Conservation (phyloP, 371 early-diverging fungal species). For the Apophysomyces trapeziformis region DNA sequence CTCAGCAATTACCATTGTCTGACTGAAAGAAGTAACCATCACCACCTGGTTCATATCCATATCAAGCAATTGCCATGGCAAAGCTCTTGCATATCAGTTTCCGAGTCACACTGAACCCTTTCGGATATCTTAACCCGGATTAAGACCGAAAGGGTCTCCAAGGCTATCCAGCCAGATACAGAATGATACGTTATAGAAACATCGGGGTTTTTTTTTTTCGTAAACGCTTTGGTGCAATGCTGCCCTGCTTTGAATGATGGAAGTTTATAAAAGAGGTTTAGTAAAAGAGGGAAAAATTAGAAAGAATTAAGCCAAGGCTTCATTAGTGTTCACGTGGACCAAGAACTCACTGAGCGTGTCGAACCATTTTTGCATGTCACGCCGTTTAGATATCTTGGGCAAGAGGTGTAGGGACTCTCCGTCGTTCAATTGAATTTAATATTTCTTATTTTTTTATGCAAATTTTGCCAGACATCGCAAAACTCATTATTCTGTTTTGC, state of each 20-base stretch:
- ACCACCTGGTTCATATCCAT: slow-evolving; percentile 2
- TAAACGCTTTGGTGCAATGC: too few relatives aligned
- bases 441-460: too few relatives aligned
- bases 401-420: neutral
- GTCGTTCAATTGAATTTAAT: neutral
- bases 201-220: too few relatives aligned
- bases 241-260: neutral
- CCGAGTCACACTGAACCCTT: too few relatives aligned
- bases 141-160: neutral
- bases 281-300: neutral
- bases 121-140: neutral
- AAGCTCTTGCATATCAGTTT: neutral
- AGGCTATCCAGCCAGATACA: too few relatives aligned
- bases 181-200: too few relatives aligned
- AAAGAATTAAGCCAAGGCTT: neutral
- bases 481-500: too few relatives aligned
- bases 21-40: neutral
- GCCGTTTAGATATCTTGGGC: neutral
- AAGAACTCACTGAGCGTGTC: neutral
- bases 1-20: neutral
- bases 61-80: neutral
- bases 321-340: neutral
- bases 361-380: slow-evolving; percentile 7
- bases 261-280: neutral
- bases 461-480: too few relatives aligned